These are phyloP conservation scores for Picochlorum sp. DNA, from an alignment of 139 green algal species.

Conservation along the genomic window DNA sequence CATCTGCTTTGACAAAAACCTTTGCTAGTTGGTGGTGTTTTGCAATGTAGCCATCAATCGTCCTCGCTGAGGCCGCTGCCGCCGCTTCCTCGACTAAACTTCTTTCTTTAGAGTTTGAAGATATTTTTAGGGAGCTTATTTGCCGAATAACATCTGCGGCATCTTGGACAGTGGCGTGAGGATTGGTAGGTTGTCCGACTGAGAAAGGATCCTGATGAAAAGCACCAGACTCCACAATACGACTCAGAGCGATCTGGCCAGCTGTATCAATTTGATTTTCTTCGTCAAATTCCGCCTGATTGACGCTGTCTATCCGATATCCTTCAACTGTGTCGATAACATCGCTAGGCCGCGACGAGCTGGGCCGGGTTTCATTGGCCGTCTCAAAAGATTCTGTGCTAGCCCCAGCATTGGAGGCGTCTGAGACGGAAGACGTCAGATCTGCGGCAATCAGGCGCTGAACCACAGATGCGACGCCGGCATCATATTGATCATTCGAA, in stretches of 20 bases:
- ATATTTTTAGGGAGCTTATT: slow-evolving; percentile 42
- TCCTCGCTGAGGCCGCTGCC: slow-evolving; percentile 16
- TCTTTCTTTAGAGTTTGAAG: slow-evolving; percentile 11
- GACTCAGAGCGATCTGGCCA: no score
- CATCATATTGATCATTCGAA: neutral
- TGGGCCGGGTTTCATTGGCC: neutral
- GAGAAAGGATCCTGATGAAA: no score
- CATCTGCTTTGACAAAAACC: slow-evolving; percentile 51
- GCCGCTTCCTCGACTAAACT: slow-evolving; percentile 24
- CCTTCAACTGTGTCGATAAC: no score
- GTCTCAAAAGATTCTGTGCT: slow-evolving; percentile 2
- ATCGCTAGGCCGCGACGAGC: no score
- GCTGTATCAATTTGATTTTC: no score
- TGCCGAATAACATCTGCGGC: slow-evolving; percentile 44
- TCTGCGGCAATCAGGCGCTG: neutral
- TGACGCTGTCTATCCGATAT: no score
- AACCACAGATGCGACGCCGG: neutral
- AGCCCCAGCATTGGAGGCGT: neutral
- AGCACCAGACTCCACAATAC: no score
- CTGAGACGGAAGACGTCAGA: neutral
- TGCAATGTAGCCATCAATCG: slow-evolving; percentile 22
- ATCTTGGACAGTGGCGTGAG: neutral
- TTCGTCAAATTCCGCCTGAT: no score
- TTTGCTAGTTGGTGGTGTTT: slow-evolving; percentile 25
- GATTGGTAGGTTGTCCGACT: no score